Percentiles rank a stretch among this genome's conserved stretches.
phyloP scores from a whole-genome alignment of 1,284 basidiomycete genomes.

The Tilletia setariae region DNA sequence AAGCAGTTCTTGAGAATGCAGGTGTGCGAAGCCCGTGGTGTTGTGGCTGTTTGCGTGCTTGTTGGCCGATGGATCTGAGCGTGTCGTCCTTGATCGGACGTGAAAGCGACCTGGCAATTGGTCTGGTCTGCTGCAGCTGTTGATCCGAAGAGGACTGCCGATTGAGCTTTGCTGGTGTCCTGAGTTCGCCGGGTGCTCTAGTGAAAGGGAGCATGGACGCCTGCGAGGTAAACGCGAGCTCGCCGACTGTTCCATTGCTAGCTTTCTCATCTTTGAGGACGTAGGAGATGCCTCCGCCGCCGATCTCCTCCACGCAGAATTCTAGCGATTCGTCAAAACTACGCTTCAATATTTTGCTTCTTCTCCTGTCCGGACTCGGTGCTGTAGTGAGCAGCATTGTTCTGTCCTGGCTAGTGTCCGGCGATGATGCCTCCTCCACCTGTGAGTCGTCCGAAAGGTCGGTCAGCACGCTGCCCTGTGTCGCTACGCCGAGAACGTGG shows the following conservation, averaged over 20 bases:
- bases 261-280: not conserved
- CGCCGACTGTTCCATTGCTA: not conserved
- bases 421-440: not conserved
- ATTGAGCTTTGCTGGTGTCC: not conserved
- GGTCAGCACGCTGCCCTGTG: not conserved
- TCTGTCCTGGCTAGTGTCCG: not conserved
- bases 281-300: not conserved
- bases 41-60: not conserved
- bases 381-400: not conserved
- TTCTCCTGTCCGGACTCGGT: not conserved
- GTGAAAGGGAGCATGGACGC: not conserved
- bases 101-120: not conserved
- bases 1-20: too few relatives aligned
- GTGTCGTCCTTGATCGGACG: not conserved
- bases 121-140: not conserved
- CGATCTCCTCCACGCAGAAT: not conserved
- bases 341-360: not conserved
- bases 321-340: not conserved
- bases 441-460: not conserved
- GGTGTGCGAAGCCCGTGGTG: not conserved
- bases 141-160: not conserved
- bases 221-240: not conserved
- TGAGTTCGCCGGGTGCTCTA: not conserved
- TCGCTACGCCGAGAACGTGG: not conserved
- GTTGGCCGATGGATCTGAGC: not conserved